Evolutionary conservation across 2,329 filamentous ascomycete species (phyloP).

Genomic region (Neonectria faginata): DNA sequence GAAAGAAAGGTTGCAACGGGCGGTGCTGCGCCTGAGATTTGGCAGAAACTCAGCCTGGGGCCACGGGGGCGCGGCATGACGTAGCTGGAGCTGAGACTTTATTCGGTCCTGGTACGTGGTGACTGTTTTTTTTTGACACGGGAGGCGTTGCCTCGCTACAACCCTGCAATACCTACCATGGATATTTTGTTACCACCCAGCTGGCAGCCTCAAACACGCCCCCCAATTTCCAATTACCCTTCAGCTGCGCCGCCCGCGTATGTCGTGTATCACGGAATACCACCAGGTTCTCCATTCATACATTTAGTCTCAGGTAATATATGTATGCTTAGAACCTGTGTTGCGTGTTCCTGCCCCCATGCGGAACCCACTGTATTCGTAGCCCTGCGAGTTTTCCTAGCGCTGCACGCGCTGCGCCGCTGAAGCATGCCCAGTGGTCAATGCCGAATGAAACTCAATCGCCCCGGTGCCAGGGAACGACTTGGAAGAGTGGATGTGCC

Average conservation of each 20-base stretch:
- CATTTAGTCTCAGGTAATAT: background rate
- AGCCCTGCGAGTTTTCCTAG: background rate
- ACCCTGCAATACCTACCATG: background rate
- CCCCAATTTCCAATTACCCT: background rate
- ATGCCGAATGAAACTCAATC: constrained; percentile 28
- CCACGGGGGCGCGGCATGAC: constrained; percentile 36
- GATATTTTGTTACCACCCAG: background rate
- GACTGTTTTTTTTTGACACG: constrained; percentile 14
- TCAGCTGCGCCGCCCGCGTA: background rate
- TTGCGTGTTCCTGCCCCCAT: background rate
- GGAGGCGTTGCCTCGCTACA: constrained; percentile 3
- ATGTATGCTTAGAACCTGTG: background rate
- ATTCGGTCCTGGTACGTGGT: background rate
- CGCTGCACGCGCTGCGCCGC: background rate
- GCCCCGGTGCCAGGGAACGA: constrained; percentile 3
- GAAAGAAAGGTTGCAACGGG: background rate
- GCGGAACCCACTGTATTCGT: constrained; percentile 4
- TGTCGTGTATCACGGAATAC: background rate
- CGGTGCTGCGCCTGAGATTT: constrained; percentile 1
- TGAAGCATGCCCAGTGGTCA: constrained; percentile 5
- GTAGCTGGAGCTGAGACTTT: constrained; percentile 29
- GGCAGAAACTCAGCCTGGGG: constrained; percentile 19
- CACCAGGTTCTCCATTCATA: background rate
- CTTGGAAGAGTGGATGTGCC: background rate
- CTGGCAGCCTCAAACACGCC: constrained; percentile 3